A percentile compares a stretch with the other conserved stretches of the same genome.
Conservation (phyloP, 768 basidiomycete genomes). For the Mycena maculata region DNA sequence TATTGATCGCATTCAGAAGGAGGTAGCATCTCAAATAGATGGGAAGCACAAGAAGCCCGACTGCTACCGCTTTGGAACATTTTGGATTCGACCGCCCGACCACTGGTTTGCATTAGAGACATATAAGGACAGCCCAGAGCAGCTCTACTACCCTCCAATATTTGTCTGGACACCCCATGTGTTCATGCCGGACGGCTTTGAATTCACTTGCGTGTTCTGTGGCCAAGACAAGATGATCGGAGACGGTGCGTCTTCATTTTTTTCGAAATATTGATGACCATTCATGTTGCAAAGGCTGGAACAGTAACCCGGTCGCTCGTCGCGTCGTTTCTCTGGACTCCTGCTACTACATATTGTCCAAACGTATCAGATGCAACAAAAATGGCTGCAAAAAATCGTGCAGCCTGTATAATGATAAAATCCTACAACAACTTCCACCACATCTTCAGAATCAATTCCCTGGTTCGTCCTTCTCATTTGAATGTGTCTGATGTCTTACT, state of each 20-base stretch:
- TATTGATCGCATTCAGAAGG: background rate
- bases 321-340: background rate
- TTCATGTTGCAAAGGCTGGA: slow-evolving; percentile 1
- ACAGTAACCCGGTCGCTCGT: slow-evolving; percentile 7
- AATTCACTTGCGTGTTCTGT: background rate
- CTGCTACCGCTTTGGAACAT: background rate
- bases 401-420: slow-evolving; percentile 1
- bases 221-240: background rate
- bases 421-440: background rate
- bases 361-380: background rate
- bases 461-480: background rate
- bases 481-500: background rate
- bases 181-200: no score
- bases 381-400: background rate
- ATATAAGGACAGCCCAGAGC: background rate
- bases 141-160: background rate
- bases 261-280: background rate
- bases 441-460: slow-evolving; percentile 15
- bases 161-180: no score
- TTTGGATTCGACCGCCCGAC: slow-evolving; percentile 4
- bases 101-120: background rate
- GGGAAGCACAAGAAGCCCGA: background rate
- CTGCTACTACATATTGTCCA: slow-evolving; percentile 1
- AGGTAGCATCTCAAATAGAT: background rate
- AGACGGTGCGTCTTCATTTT: background rate